Conservation (phyloP, 768 basidiomycete genomes). For the Rhodotorula graminis region DNA sequence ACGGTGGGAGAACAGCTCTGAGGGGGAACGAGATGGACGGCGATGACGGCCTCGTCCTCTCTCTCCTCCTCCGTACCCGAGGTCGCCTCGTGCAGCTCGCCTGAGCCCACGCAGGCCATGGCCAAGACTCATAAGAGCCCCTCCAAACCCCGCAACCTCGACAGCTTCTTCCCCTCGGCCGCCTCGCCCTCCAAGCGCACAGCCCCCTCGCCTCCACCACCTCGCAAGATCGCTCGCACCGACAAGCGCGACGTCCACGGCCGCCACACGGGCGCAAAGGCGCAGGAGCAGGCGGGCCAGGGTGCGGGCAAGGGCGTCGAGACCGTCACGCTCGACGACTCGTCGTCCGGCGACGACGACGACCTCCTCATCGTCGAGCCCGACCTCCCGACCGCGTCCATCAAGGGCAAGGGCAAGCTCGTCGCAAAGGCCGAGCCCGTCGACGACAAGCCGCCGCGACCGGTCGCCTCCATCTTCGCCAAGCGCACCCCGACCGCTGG, state of each 20-base stretch:
- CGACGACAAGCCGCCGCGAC: neutral
- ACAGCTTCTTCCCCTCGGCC: conserved; percentile 1
- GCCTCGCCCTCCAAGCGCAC: neutral
- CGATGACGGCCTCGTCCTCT: neutral
- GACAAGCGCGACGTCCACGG: too few species aligned
- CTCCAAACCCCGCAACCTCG: neutral
- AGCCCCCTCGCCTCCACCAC: neutral
- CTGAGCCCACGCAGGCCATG: neutral
- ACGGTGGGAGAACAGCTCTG: too few species aligned
- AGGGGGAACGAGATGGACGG: too few species aligned
- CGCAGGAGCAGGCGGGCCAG: too few species aligned
- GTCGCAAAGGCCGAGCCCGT: too few species aligned
- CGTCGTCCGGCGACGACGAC: neutral
- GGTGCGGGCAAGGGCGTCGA: neutral
- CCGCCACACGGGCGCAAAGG: too few species aligned
- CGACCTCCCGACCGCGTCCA: neutral
- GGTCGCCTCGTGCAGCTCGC: neutral
- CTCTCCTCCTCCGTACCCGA: neutral
- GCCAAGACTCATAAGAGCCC: neutral
- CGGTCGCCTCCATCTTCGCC: conserved; percentile 14
- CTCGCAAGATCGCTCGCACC: neutral
- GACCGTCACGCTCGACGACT: conserved; percentile 3
- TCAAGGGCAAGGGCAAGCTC: neutral
- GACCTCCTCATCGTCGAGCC: conserved; percentile 14
- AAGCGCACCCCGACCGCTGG: neutral